Evolutionary conservation across 129 eudicot genomes (phyloP), one percentile per base, ranked within the genome.

Genomic region (Gnaphalium uliginosum): DNA sequence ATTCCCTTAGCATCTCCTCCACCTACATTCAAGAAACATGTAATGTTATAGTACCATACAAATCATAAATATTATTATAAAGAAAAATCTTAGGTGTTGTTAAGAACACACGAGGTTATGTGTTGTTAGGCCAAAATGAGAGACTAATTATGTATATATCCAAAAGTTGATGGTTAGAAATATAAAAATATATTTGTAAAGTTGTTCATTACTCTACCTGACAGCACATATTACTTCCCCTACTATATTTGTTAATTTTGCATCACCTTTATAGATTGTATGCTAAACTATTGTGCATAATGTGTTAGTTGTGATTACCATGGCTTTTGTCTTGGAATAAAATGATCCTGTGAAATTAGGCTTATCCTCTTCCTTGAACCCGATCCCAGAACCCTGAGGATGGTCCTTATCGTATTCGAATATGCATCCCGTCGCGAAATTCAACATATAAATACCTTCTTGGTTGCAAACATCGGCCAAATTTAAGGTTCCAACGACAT

Each of bases 321-420:
- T 83, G 18, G 86, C 83, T 67, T 73, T 83, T 54, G 83, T 83
- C 82, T 78, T 83, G 32, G 86, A 83, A 62, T 83, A 78, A 71
- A 78, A 78, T 5, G 86, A 83, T 56, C 86, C 80, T 2, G 69
- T 83, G 69, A 83, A 83, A 64, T 81, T 81, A 26, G 81, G 81
- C 39, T 64, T 72, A 61, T 83, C 83, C 17, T 83, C 83, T 73
- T 83, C 86, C 59, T 78, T 83, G 54, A 83, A 83, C 43, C 86
- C 83, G 37, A 69, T 69, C 23, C 86, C 83, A 8, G 86, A 82
- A 61, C 86, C 83, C 11, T 50, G 79, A 58, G 83, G 77, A 68
- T 83, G 86, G 10, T 78, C 77, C 37, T 68, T 77, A 14, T 83
- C 83, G 10, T 83, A 78, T 69, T 83, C 73, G 59, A 67, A 83